Base-by-base conservation (phyloP, 306 rosid species). In the Vicia sativa region DNA sequence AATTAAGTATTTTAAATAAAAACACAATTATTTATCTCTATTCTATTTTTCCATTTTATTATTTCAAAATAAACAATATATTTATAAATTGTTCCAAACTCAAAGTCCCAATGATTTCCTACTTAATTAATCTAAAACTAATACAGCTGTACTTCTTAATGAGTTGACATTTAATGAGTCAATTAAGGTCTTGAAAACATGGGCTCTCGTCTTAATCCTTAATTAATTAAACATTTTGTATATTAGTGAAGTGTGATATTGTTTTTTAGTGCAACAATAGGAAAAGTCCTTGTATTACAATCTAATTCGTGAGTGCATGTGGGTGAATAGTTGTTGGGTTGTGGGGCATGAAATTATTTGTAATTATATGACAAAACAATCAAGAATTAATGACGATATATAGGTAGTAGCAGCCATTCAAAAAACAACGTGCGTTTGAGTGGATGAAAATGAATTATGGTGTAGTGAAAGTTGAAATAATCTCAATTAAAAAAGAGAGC, bases 261-360 rank as follows among this genome's bases (percentile, higher is more conserved):
- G 65, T 62, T 62, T 53, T 69, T 34, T 35, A 76, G 75, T 69
- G 70, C 58, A 49, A 16, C 3, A 44, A 11, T 46, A 23, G 23
- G 23, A 62, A 21, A 38, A 26, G 74, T 59, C 19, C 37, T 48
- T n/a, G 12, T 19, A 71, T 34, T 52, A 41, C 62, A 35, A 37
- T 61, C 57, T n/a, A 79, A 75, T 49, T 61, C 63, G 72, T 71
- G 80, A 29, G 3, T 67, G 78, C 81, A 76, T 67, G 78, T 80
- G 80, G 58, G 57, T 26, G 70, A 65, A 14, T 25, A 23, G 77
- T 52, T 28, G 70, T 21, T 59, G 67, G 34, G 25, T 66, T 71
- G 78, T 44, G 75, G 80, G 80, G 45, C 75, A 53, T 12, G 31
- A 52, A 59, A 71, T 65, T 48, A 65, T 66, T 66, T 57, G 4